Base-by-base conservation (phyloP, 192 early-diverging fungal species). In the Chytriomyces confervae region DNA sequence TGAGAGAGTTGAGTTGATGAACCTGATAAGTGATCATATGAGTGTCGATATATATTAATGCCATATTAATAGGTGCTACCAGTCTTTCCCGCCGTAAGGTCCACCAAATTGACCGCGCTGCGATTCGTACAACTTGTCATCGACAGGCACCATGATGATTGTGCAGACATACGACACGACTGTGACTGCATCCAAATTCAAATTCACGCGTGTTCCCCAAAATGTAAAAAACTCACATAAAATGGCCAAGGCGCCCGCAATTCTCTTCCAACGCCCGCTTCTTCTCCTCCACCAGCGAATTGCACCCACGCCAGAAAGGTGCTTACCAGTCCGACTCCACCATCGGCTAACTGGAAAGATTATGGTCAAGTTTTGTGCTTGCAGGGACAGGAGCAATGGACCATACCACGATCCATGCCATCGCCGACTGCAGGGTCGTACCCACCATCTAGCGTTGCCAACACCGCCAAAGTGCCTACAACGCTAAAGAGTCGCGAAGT, bases 111-210 rank as follows among this genome's bases (percentile, higher is more conserved):
- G 11, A 51, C 77, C 77, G 7, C 44, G 8, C 45, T 79, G 77
- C 3, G 77, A 79, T 71, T 79, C 68, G 53, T 62, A 79, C 29
- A 79, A 20, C 9, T 70, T 29, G 53, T 79, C 77, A 49, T 79
- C 77, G 6, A 79, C 77, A 29, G 29, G 61, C 27, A 71, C 23
- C 61, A 79, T 79, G 23, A 73, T 43, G 24, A 79, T 53, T 18
- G 69, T 50, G 24, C 46, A 62, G 16, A 79, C 36, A 44, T 72
- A 79, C 0, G 77, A 79, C 3, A 69, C 16, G 18, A 36, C 3
- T 16, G 77, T 50, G 1, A 2, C 77, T 78, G 45, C 8, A 11
- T 9, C 3, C 48, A 47, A 24, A 23, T 1, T 46, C 13, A 53
- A 10, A 16, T 60, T 65, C 16, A n/a, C 57, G 57, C 1, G 20